Conservation (phyloP, 2,329 filamentous ascomycete species). For the Alternaria sp. region DNA sequence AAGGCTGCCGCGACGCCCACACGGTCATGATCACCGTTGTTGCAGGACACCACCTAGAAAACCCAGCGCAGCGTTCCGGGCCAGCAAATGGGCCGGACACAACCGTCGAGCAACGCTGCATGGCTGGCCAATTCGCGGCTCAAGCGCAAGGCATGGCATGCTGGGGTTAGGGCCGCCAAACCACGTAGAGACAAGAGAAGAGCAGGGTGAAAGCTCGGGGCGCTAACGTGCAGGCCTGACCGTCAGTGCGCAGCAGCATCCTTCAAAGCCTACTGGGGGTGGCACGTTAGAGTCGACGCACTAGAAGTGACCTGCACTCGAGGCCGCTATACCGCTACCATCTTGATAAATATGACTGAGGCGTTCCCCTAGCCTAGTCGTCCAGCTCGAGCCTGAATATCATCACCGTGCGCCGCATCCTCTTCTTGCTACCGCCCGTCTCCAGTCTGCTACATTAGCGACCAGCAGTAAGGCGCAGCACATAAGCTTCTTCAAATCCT, state of each 20-base stretch:
- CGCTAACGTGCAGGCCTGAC: constrained; percentile 34
- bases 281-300: constrained; percentile 43
- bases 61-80: constrained; percentile 45
- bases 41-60: constrained; percentile 10
- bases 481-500: constrained; percentile 13
- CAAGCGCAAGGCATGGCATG: constrained; percentile 35
- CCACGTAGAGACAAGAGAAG: constrained; percentile 19
- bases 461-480: constrained; percentile 22
- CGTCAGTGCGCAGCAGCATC: constrained; percentile 31
- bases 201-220: constrained; percentile 33
- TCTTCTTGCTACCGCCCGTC: constrained; percentile 13
- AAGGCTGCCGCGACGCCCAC: constrained; percentile 11
- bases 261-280: constrained; percentile 34
- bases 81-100: constrained; percentile 44
- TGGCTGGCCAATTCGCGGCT: constrained; percentile 40
- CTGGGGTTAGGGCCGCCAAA: constrained; percentile 28
- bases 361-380: constrained; percentile 23
- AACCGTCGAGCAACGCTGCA: constrained; percentile 36
- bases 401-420: constrained; percentile 11
- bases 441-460: constrained; percentile 18
- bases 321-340: constrained; percentile 21
- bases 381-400: constrained; percentile 15
- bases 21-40: constrained; percentile 25
- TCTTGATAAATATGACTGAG: constrained; percentile 33
- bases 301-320: constrained; percentile 31